Evolutionary conservation across 2,329 filamentous ascomycete species (phyloP).

Genomic region (Verticillium isaacii): DNA sequence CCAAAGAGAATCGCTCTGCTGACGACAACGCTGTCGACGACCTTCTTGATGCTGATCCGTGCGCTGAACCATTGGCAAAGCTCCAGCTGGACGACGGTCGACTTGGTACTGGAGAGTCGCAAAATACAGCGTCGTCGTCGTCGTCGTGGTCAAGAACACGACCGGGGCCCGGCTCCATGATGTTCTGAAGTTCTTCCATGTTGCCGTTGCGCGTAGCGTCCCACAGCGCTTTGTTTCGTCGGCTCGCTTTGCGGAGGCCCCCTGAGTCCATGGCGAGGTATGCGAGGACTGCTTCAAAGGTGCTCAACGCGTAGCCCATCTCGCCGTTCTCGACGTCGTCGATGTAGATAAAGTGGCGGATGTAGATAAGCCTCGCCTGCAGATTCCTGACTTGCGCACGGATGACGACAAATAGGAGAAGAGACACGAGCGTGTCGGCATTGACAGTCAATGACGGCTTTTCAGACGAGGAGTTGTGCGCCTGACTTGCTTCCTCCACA

Average conservation of each 20-base stretch:
- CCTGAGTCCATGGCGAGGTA: slow-evolving; percentile 82
- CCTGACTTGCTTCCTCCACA: neutral
- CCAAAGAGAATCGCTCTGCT: slow-evolving; percentile 48
- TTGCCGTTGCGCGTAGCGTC: slow-evolving; percentile 77
- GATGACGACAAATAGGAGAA: slow-evolving; percentile 89
- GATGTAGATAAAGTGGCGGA: slow-evolving; percentile 95
- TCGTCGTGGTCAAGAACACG: slow-evolving; percentile 41
- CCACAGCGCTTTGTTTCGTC: slow-evolving; percentile 83
- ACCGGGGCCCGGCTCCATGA: slow-evolving; percentile 68
- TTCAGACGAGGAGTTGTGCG: slow-evolving; percentile 36
- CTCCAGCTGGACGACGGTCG: slow-evolving; percentile 44
- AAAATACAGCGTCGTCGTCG: slow-evolving; percentile 34
- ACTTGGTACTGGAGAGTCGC: slow-evolving; percentile 23
- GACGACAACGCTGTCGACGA: slow-evolving; percentile 31
- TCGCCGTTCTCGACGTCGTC: slow-evolving; percentile 97
- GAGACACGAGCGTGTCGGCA: slow-evolving; percentile 87
- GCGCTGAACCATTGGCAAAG: slow-evolving; percentile 35
- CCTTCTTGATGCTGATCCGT: slow-evolving; percentile 27
- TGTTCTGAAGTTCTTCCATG: slow-evolving; percentile 66
- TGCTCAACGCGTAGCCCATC: slow-evolving; percentile 92
- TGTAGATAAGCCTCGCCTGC: slow-evolving; percentile 86
- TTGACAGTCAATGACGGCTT: slow-evolving; percentile 62
- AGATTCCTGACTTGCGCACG: slow-evolving; percentile 82
- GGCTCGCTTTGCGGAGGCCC: slow-evolving; percentile 77
- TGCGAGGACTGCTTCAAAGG: slow-evolving; percentile 87